Conservation (phyloP, 805 yeast species). For the Saturnispora silvae region DNA sequence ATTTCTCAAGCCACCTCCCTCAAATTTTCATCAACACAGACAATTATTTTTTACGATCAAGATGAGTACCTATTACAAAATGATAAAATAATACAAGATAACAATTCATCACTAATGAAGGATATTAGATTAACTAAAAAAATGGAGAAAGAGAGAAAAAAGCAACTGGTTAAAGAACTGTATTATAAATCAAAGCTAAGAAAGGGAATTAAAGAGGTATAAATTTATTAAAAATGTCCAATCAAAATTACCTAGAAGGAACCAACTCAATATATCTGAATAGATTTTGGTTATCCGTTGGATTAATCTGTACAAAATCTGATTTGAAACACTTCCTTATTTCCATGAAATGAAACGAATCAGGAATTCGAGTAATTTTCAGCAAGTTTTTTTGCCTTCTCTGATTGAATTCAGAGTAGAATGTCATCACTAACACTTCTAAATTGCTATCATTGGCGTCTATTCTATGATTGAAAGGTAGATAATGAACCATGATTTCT, state of each 20-base stretch:
- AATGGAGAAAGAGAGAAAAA: neutral
- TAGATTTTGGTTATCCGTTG: neutral
- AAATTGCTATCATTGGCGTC: constrained; percentile 1
- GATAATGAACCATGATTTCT: constrained; percentile 6
- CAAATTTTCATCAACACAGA: neutral
- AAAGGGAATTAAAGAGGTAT: neutral
- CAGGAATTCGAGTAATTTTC: constrained; percentile 2
- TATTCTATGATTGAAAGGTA: constrained; percentile 3
- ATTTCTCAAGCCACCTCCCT: neutral
- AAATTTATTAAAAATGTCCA: neutral
- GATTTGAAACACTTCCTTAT: constrained; percentile 6
- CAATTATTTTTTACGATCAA: constrained; percentile 4
- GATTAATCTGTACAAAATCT: constrained; percentile 5
- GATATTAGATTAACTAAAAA: neutral
- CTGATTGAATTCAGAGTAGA: constrained; percentile 3
- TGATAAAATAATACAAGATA: neutral
- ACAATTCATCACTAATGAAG: neutral
- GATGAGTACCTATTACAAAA: neutral
- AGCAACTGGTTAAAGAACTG: neutral
- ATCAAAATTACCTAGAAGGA: neutral
- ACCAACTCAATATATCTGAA: neutral
- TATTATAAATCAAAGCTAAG: neutral
- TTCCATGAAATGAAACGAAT: constrained; percentile 5
- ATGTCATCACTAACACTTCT: constrained; percentile 2
- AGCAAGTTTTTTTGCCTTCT: neutral